Base-by-base conservation (phyloP, 2,329 filamentous ascomycete genomes). In the Zymoseptoria ardabiliae region DNA sequence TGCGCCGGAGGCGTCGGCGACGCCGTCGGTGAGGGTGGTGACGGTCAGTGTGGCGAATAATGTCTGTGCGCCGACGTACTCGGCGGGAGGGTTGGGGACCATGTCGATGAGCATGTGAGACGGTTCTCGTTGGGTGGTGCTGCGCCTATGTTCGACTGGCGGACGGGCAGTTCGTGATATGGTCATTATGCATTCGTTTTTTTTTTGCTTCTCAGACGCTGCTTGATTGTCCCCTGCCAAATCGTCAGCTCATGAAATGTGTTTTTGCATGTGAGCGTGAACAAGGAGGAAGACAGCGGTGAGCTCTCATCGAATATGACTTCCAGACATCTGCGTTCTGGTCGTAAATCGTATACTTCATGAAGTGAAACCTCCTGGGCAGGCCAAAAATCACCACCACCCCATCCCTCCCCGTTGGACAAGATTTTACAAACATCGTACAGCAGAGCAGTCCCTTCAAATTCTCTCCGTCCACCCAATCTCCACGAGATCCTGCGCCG, bases 401-500 rank as follows among this genome's bases (percentile, higher is more conserved):
- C n/a, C 35, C 35, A 17, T 41, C 35, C 4, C 17, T 41, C 4
- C 17, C 35, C 35, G 11, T 6, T n/a, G n/a, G 35, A 41, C 17
- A 4, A 4, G 9, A 41, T 2, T 2, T 17, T 13, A 6, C 35
- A 11, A 4, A 9, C 4, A 51, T 19, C 35, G 17, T 41, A 17
- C 11, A 45, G 35, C 35, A n/a, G 17, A n/a, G n/a, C n/a, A n/a
- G n/a, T n/a, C 4, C 1, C 17, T n/a, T 59, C 57, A 61, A 23
- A 62, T 60, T 22, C 58, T 58, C 28, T 57, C 87, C 0, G 87
- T 79, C 68, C 87, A 88, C 0, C 85, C 85, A 8, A 88, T 83
- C 72, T 88, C 85, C n/a, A 88, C 81, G 45, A 88, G 70, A 56
- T 79, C 78, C 58, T 87, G 84, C 62, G 81, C 78, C 0, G 81